Conservation (phyloP, 371 early-diverging fungal species). For the Thermomucor indicae-seudaticae region DNA sequence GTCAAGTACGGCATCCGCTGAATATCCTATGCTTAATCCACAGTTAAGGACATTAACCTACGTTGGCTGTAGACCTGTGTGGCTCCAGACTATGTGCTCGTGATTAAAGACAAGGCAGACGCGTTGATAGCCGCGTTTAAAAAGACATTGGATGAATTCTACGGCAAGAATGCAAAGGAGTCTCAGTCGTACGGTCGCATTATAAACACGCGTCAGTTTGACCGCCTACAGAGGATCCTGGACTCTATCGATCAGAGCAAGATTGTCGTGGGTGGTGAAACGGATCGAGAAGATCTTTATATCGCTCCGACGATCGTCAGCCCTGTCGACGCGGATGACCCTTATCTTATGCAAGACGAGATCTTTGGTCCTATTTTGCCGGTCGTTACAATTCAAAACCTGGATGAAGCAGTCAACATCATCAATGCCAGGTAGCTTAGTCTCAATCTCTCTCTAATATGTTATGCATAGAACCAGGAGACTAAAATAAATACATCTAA, state of each 20-base stretch:
- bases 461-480: too few relatives aligned
- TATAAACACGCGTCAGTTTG: slow-evolving; percentile 63
- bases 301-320: slow-evolving; percentile 67
- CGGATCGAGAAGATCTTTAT: slow-evolving; percentile 51
- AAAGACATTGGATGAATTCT: slow-evolving; percentile 44
- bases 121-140: slow-evolving; percentile 47
- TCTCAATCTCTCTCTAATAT: neutral
- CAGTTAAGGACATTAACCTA: neutral
- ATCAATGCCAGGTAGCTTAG: slow-evolving; percentile 23
- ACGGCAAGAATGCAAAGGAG: slow-evolving; percentile 42
- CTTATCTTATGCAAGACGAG: slow-evolving; percentile 69
- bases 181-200: slow-evolving; percentile 66
- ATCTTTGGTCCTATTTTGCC: slow-evolving; percentile 79
- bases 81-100: slow-evolving; percentile 82
- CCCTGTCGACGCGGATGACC: slow-evolving; percentile 46
- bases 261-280: slow-evolving; percentile 53
- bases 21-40: too few relatives aligned
- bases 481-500: neutral
- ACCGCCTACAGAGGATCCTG: slow-evolving; percentile 61
- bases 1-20: slow-evolving; percentile 59
- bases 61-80: slow-evolving; percentile 60
- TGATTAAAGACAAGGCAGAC: slow-evolving; percentile 48
- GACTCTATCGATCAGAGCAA: slow-evolving; percentile 37
- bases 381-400: slow-evolving; percentile 63
- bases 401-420: slow-evolving; percentile 71